Evolutionary conservation across 768 basidiomycete species (phyloP), one percentile per base, ranked within the genome.

Genomic region (Calocybe cyanea): DNA sequence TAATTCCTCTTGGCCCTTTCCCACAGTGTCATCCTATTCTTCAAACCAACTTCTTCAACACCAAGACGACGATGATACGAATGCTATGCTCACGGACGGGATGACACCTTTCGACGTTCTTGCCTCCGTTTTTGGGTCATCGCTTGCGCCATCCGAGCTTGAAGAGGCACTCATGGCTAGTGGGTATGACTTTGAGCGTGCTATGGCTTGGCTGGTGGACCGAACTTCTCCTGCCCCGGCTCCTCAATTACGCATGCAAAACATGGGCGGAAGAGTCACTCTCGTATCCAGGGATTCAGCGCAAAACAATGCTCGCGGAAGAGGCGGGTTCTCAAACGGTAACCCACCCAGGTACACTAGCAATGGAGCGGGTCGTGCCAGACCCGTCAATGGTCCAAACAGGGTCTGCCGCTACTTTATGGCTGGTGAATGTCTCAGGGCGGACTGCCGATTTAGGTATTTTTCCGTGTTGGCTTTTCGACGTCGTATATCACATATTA

Each of bases 41-140:
- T 54, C 53, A 8, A 55, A 63, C 55, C 63, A 40, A 44, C 42
- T 45, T 39, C 25, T 28, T 28, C 25, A 6, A 5, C 25, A 28
- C 6, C 25, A 28, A 28, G 25, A 28, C 11, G 25, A 28, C 5
- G 25, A 28, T 28, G 25, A 28, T 11, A 11, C 25, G 25, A 28
- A 28, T 28, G 25, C 25, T 28, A 6, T 28, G 25, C 76, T 91
- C 41, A 87, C 85, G 0, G 87, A 90, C 60, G 92, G 92, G 35
- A 95, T 99, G 92, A 95, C 95, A 1, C 96, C 96, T 1, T 87
- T 99, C 57, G 96, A 99, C 57, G 92, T 97, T 34, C 83, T 99
- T 15, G 82, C 80, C 60, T 92, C 90, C 34, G 90, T 99, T 31
- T 99, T 99, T 61, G 92, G 89, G 13, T 85, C 91, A 2, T 83